Conservation (phyloP, 1,139 yeast species). For the Suhomyces terraborum region DNA sequence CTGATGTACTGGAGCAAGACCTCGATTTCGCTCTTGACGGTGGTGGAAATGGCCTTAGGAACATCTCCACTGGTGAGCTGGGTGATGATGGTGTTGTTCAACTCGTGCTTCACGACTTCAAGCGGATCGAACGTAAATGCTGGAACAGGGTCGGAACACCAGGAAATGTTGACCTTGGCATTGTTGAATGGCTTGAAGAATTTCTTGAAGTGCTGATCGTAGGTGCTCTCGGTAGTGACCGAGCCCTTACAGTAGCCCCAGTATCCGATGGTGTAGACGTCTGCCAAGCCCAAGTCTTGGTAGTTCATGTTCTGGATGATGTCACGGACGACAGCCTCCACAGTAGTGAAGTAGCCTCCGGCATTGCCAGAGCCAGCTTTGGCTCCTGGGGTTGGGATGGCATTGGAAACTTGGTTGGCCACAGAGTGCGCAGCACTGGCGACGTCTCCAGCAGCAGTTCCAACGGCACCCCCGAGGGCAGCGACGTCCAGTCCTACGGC, state of each 20-base stretch:
- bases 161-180: conserved; percentile 46
- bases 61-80: conserved; percentile 26
- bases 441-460: neutral
- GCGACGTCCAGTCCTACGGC: conserved; percentile 6
- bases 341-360: conserved; percentile 47
- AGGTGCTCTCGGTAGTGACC: conserved; percentile 16
- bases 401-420: neutral
- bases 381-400: neutral
- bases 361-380: neutral
- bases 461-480: conserved; percentile 1
- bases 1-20: conserved; percentile 34
- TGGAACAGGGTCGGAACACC: conserved; percentile 55
- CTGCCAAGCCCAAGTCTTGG: conserved; percentile 53
- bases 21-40: conserved; percentile 28
- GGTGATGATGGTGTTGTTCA: conserved; percentile 34
- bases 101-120: conserved; percentile 44
- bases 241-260: conserved; percentile 77
- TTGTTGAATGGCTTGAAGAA: conserved; percentile 31
- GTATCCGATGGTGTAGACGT: conserved; percentile 62
- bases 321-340: conserved; percentile 35
- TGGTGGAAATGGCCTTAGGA: conserved; percentile 19
- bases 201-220: conserved; percentile 16
- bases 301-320: conserved; percentile 19
- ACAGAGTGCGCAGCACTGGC: conserved; percentile 1
- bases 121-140: conserved; percentile 57